Evolutionary conservation across 2,329 filamentous ascomycete genomes (phyloP).

Genomic region (Colletotrichum agaves): DNA sequence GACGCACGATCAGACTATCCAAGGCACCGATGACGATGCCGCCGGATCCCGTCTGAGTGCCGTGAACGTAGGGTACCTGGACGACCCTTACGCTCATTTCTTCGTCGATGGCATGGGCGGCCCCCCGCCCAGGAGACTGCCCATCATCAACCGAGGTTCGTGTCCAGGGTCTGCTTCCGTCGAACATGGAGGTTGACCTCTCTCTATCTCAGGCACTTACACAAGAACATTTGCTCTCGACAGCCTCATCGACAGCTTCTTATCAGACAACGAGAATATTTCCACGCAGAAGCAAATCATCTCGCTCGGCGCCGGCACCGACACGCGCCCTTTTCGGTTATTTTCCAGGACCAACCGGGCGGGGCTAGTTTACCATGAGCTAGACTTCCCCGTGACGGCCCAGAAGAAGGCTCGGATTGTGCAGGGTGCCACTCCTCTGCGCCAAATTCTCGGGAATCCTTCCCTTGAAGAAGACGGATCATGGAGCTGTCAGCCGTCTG

Average conservation of each 20-base stretch:
- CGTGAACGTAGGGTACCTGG: slow-evolving; percentile 84
- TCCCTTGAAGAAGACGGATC: slow-evolving; percentile 45
- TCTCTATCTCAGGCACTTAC: slow-evolving; percentile 82
- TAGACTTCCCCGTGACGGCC: slow-evolving; percentile 87
- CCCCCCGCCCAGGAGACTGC: slow-evolving; percentile 72
- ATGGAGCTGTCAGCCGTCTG: slow-evolving; percentile 55
- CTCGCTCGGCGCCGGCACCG: slow-evolving; percentile 92
- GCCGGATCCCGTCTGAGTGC: slow-evolving; percentile 90
- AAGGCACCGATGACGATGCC: slow-evolving; percentile 92
- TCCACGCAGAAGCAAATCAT: slow-evolving; percentile 76
- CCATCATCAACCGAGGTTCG: slow-evolving; percentile 93
- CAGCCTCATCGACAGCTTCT: slow-evolving; percentile 76
- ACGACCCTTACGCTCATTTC: slow-evolving; percentile 79
- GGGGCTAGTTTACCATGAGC: slow-evolving; percentile 83
- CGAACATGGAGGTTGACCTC: slow-evolving; percentile 36
- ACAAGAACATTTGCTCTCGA: slow-evolving; percentile 88
- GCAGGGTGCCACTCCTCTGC: slow-evolving; percentile 57
- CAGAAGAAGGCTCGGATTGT: slow-evolving; percentile 69
- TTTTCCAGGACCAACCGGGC: slow-evolving; percentile 56
- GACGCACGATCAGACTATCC: slow-evolving; percentile 78
- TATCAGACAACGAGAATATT: slow-evolving; percentile 55
- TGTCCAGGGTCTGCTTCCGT: slow-evolving; percentile 36
- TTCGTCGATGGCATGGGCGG: slow-evolving; percentile 68
- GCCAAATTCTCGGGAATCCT: slow-evolving; percentile 51
- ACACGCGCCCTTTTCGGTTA: slow-evolving; percentile 87